Base-by-base conservation (phyloP, 2,329 filamentous ascomycete species). In the Cladobotryum protrusum region DNA sequence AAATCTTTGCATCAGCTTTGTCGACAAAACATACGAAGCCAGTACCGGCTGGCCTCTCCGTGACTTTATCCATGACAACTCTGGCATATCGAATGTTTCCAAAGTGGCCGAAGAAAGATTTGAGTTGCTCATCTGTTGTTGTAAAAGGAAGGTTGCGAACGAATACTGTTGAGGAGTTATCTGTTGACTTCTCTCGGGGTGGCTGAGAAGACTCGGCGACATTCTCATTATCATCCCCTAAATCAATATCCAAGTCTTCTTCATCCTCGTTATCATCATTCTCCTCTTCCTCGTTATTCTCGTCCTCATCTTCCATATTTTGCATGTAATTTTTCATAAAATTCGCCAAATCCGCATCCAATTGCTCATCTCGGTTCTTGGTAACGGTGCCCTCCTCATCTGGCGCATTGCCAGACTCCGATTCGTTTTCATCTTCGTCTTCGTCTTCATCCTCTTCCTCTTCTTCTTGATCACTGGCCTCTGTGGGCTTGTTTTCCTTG, bases 21-120 rank as follows among this genome's bases (percentile, higher is more conserved):
- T 86, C 84, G 69, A 85, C 85, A 71, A 99, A 99, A 71, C 89
- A 95, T 29, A 97, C 92, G 62, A 99, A 99, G 4, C 86, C 93
- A 32, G 92, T 97, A 20, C 93, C 93, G 43, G 87, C 89, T 2
- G 93, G 89, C 46, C 89, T 85, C 58, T 91, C 90, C 0, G 89
- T 96, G 19, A 83, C 81, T 43, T 78, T 85, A 64, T 99, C 92
- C 64, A 95, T 80, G 35, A 99, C 95, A 9, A 96, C 85, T 56
- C 95, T 81, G 5, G 92, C 93, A 65, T 97, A 99, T 35, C 91
- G 82, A 36, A 96, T 75, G n/a, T 78, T 79, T 20, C 93, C 95
- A 61, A 99, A 97, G 60, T 85, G 77, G n/a, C 75, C 74, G 63
- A 99, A 99, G 65, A 96, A 92, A 45, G 84, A 77, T 63, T 91